A percentile compares a stretch with the other conserved stretches of the same genome.
Evolutionary conservation across 345 rosid genomes (phyloP).

Genomic region (Gossypium mustelinum): DNA sequence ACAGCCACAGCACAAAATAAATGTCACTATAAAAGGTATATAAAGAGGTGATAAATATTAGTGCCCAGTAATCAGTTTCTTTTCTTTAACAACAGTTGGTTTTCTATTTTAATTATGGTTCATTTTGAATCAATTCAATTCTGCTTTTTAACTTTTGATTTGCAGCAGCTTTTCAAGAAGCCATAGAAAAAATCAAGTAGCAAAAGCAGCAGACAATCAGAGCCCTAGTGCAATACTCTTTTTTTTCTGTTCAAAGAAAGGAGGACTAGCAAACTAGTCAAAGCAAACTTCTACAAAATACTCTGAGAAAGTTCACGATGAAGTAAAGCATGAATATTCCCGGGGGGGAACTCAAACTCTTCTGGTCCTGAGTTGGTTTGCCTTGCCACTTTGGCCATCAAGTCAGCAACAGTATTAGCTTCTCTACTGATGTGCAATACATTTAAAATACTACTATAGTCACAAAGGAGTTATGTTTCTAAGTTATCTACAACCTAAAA

Average conservation of each 20-base stretch:
- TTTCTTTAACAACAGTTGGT: neutral
- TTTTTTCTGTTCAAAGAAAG: too few relatives aligned
- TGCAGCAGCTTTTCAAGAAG: slow-evolving; percentile 1
- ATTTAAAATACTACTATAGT: neutral
- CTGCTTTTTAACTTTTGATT: neutral
- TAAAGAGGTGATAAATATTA: neutral
- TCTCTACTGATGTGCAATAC: neutral
- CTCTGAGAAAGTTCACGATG: too few relatives aligned
- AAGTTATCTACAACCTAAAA: neutral
- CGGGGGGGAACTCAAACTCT: too few relatives aligned
- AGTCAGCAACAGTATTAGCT: too few relatives aligned
- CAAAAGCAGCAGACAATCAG: neutral
- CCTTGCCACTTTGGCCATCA: too few relatives aligned
- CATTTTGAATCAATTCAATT: neutral
- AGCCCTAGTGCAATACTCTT: neutral
- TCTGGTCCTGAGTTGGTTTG: too few relatives aligned
- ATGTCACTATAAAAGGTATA: neutral
- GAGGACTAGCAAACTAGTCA: too few relatives aligned
- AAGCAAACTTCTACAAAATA: too few relatives aligned
- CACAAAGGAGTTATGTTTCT: neutral
- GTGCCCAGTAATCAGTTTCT: neutral
- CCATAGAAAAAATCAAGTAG: neutral
- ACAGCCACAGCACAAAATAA: slow-evolving; percentile 1
- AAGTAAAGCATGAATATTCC: too few relatives aligned
- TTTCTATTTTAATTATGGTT: neutral